Evolutionary conservation across 225 moss, liverwort and hornwort species (phyloP).

Genomic region (Polytrichum commune): DNA sequence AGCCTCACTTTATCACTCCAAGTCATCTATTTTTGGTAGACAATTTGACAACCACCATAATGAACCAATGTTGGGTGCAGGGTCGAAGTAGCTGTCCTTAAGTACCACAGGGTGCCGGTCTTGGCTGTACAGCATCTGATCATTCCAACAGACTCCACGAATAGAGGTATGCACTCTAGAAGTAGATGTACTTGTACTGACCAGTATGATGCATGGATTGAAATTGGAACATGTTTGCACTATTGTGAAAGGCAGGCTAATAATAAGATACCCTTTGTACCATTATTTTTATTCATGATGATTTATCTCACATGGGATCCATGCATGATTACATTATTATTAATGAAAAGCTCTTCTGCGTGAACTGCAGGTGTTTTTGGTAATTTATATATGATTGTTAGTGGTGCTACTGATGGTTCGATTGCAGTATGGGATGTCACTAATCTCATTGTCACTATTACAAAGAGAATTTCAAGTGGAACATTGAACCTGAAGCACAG

Average conservation of each 20-base stretch:
- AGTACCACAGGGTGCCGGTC: conserved; percentile 70
- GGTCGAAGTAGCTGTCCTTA: conserved; percentile 72
- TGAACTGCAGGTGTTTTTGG: conserved; percentile 29
- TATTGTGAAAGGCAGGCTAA: too few relatives aligned
- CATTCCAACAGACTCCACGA: conserved; percentile 26
- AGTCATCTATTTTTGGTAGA: conserved; percentile 7
- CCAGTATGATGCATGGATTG: too few relatives aligned
- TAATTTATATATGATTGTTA: conserved; percentile 59
- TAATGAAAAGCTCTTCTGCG: neutral
- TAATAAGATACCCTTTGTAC: too few relatives aligned
- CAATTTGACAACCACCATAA: conserved; percentile 15
- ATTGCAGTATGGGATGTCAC: conserved; percentile 87
- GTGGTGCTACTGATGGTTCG: conserved; percentile 84
- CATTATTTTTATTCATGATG: too few relatives aligned
- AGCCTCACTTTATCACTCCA: conserved; percentile 3
- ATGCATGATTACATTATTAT: too few relatives aligned
- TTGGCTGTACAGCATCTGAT: conserved; percentile 69
- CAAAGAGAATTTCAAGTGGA: conserved; percentile 20
- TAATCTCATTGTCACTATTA: conserved; percentile 42
- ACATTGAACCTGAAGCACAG: conserved; percentile 9
- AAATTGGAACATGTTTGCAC: too few relatives aligned
- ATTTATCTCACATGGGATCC: too few relatives aligned
- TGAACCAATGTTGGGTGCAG: conserved; percentile 40
- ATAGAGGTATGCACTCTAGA: too few relatives aligned
- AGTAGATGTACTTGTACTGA: too few relatives aligned